Evolutionary conservation across 768 basidiomycete genomes (phyloP), one percentile per base, ranked within the genome.

Genomic region (Suillus lakei): DNA sequence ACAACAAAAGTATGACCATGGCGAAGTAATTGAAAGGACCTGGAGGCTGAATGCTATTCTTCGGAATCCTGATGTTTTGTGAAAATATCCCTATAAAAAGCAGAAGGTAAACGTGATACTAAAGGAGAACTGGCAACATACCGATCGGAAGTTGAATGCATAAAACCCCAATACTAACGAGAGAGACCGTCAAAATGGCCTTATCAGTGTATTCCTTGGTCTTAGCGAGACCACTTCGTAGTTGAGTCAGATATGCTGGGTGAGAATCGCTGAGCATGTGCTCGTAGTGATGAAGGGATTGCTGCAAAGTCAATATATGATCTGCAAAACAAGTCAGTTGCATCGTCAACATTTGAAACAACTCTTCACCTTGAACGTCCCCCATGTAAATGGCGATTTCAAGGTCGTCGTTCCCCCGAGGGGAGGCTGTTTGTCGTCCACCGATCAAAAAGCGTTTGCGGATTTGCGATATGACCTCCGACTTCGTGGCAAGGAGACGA

Each of bases 371-470:
- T 81, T 96, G 93, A 2, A 98, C 86, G 75, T 98, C 96, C 28
- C 93, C 93, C 79, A 96, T 86, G 73, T 97, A 95, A 3, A 95
- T 91, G 13, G 87, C 89, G 28, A 97, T 86, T 68, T 94, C 93
- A 26, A 83, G 76, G 60, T 88, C 85, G 18, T 88, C 85, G 5
- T 82, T 82, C 28, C 74, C 79, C 59, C 73, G 75, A 7, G 74
- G 76, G 36, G 67, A 69, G 65, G 70, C 74, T 67, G 74, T 85
- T 30, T 59, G 58, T 38, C 34, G 56, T 21, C 58, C 58, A 30
- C 39, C 21, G 18, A 41, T 59, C 61, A 85, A 75, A 1, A 94
- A 81, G 21, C 96, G 82, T 75, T 97, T 96, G 69, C 88, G 82
- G 63, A 96, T 81, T 69, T 92, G 88, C 3, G 89, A 84, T 38